Evolutionary conservation across 768 basidiomycete genomes (phyloP), one percentile per base, ranked within the genome.

Genomic region (Lactarius quietus): DNA sequence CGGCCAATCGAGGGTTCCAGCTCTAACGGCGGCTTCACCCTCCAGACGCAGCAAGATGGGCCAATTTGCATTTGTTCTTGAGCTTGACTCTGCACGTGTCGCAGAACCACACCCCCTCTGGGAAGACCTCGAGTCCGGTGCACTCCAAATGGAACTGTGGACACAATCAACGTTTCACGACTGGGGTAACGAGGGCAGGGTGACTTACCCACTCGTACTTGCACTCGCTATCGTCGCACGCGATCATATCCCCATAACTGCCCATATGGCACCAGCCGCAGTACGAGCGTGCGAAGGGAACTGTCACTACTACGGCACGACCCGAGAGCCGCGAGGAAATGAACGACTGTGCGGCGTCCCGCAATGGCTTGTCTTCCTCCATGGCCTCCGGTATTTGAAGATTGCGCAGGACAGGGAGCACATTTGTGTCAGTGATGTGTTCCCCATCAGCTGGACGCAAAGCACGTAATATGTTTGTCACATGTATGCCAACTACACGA

Each of bases 221-320:
- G 77, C 94, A 96, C 53, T 82, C 80, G n/a, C 80, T 78, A 71
- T 88, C 91, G 74, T 97, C 94, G 74, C 94, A 97, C 28, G 88
- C 94, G 70, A 97, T 91, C 94, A 97, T 96, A 78, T 95, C 90
- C 43, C 95, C 95, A 70, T 89, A 95, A 72, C 92, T 93, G 65
- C 86, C 82, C 20, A 89, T 80, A 69, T 91, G 82, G 75, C 95
- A 98, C 79, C 87, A 82, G 76, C n/a, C n/a, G n/a, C 95, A 98
- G 73, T 98, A 96, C 17, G 83, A 82, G 70, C 81, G 84, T n/a
- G n/a, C n/a, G n/a, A n/a, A n/a, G n/a, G n/a, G n/a, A n/a, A n/a
- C n/a, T n/a, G n/a, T n/a, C n/a, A n/a, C n/a, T n/a, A n/a, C 15
- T 3, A 39, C 38, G 38, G 38, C 14, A 39, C 12, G 38, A 15